A percentile compares a stretch with the other conserved stretches of the same genome.
These are phyloP conservation scores for Diaporthe capsici DNA, from an alignment of 2,329 filamentous ascomycete species.

Conservation along the genomic window DNA sequence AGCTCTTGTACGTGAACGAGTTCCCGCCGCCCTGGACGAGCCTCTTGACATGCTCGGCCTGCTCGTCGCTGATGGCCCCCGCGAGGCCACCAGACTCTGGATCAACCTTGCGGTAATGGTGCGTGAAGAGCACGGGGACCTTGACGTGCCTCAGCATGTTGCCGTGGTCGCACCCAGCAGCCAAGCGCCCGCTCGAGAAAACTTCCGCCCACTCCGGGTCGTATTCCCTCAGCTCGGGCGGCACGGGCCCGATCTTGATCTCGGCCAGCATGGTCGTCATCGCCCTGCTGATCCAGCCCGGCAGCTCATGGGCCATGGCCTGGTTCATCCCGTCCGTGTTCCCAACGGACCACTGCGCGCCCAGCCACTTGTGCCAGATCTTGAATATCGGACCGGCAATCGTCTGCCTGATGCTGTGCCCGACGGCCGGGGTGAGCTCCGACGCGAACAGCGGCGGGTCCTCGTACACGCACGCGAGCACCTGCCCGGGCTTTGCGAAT, in stretches of 20 bases:
- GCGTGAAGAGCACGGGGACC: constrained; percentile 42
- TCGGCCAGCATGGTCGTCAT: constrained; percentile 38
- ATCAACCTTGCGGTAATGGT: constrained; percentile 42
- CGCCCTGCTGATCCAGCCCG: constrained; percentile 37
- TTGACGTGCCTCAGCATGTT: constrained; percentile 43
- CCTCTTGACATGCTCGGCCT: constrained; percentile 37
- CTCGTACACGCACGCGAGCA: constrained; percentile 41
- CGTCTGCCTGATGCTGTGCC: constrained; percentile 38
- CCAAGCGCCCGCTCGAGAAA: constrained; percentile 39
- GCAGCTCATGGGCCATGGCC: constrained; percentile 41
- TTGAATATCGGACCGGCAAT: constrained; percentile 41
- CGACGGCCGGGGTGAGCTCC: constrained; percentile 40
- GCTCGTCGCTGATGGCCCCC: constrained; percentile 36
- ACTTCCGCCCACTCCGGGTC: constrained; percentile 41
- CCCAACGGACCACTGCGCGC: constrained; percentile 43
- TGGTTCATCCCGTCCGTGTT: constrained; percentile 39
- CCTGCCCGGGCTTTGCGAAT: constrained; percentile 42
- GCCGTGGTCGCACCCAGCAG: constrained; percentile 41
- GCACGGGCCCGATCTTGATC: constrained; percentile 36
- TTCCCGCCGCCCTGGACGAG: constrained; percentile 40
- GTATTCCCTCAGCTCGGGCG: constrained; percentile 40
- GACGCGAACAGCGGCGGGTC: constrained; percentile 43
- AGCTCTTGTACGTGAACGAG: constrained; percentile 39
- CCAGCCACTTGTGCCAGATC: constrained; percentile 43
- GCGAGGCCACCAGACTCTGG: constrained; percentile 34